Evolutionary conservation across 2,329 filamentous ascomycete species (phyloP).

Genomic region (Chaetomiaceae sp.): DNA sequence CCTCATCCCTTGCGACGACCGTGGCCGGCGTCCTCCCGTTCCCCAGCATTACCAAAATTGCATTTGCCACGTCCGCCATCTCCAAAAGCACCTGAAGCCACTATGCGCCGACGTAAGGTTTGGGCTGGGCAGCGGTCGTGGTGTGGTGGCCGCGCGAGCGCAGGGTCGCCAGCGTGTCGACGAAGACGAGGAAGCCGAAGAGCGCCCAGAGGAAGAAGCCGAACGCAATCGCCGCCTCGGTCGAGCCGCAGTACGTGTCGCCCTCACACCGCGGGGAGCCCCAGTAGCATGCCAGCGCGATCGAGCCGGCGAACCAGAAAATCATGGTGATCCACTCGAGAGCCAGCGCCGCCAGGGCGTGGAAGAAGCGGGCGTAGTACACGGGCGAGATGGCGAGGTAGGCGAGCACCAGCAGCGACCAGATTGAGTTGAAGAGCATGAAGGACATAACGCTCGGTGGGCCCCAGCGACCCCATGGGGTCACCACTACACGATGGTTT

Average conservation of each 20-base stretch:
- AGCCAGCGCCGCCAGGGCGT: conserved; percentile 58
- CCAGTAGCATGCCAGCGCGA: conserved; percentile 66
- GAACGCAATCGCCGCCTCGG: conserved; percentile 60
- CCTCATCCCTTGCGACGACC: no score
- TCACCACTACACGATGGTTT: conserved; percentile 45
- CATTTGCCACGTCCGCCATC: neutral
- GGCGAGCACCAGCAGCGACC: conserved; percentile 64
- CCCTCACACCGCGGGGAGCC: conserved; percentile 47
- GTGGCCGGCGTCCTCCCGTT: no score
- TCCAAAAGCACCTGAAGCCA: neutral
- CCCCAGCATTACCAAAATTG: neutral
- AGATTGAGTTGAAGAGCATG: conserved; percentile 71
- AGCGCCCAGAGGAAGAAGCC: conserved; percentile 36
- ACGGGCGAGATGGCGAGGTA: conserved; percentile 65
- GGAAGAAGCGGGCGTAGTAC: conserved; percentile 54
- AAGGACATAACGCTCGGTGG: conserved; percentile 61
- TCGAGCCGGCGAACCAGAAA: conserved; percentile 86
- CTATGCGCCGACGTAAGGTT: conserved; percentile 13
- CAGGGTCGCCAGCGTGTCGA: conserved; percentile 15
- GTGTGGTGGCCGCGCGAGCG: conserved; percentile 4
- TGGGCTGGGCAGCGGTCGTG: conserved; percentile 2
- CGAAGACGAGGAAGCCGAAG: conserved; percentile 17
- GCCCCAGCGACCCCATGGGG: conserved; percentile 27
- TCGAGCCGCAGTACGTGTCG: conserved; percentile 49
- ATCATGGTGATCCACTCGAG: conserved; percentile 69